Base-by-base conservation (phyloP, 495 filamentous ascomycete genomes). In the Gamarada debralockiae region DNA sequence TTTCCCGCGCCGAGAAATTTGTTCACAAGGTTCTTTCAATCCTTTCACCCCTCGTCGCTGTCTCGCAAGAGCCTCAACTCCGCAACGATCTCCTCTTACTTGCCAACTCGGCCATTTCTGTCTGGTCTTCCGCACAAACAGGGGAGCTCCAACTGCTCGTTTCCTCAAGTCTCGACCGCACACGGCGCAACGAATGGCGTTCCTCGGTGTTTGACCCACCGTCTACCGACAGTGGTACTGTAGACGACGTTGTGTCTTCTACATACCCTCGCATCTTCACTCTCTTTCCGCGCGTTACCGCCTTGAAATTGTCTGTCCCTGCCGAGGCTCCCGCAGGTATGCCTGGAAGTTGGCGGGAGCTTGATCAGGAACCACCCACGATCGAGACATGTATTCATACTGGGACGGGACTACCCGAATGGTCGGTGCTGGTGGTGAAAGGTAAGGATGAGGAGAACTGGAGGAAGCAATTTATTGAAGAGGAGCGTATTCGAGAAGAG, bases 211-310 rank as follows among this genome's bases (percentile, higher is more conserved):
- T 58, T 42, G 55, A 57, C 34, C 48, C 48, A 22, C 46, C 37
- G 13, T 31, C 44, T 14, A 22, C 41, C 3, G 10, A 22, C 41
- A 10, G 13, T 23, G 3, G 23, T 13, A 23, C 37, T 31, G 20
- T 18, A 17, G 22, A 31, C 14, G 47, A 52, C 6, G 12, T 40
- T 12, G 41, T 33, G 22, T 40, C 40, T 47, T 15, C 39, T 15
- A 51, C 54, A 21, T n/a, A 52, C 17, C 44, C 55, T 36, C 49
- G 50, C 17, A 50, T 58, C 43, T 58, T 53, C 44, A 53, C 48
- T 18, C 50, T 58, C 34, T 58, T 58, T 25, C 55, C 55, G 25
- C 50, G 37, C 22, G 25, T 58, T 50, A 41, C 43, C 15, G 50
- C 49, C 34, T 24, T 24, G 33, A 53, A 48, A 29, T 17, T 48